Base-by-base conservation (phyloP, 108 stramenopile genomes). In the Discostella pseudostelligera region DNA sequence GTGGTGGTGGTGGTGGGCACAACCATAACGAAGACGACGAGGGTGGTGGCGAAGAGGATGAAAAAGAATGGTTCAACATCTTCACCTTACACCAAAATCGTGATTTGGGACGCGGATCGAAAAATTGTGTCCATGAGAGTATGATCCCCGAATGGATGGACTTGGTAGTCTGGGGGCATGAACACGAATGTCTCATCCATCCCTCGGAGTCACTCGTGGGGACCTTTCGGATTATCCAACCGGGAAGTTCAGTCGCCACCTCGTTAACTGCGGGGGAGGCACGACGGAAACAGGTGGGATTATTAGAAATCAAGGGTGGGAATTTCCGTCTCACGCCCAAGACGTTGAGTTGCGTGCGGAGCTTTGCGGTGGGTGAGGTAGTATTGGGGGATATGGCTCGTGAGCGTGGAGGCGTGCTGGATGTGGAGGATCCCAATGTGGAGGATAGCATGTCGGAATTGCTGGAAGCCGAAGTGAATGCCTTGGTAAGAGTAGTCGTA, bases 121-220 rank as follows among this genome's bases (percentile, higher is more conserved):
- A 99, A 76, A 96, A 96, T 50, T 98, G 96, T 66, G 82, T 98
- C 36, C 96, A 96, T 59, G 97, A 98, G 73, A 71, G 80, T 54
- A 96, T 97, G 96, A 97, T 99, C 12, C 99, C 99, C 0, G 95
- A 96, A 62, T 99, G 97, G 96, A 97, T 98, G 82, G 97, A 97
- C 69, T 76, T 97, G 32, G 95, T 82, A 35, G 77, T 96, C 25
- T 97, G 90, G 92, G 94, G 93, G 4, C 97, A 99, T 68, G 98
- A 98, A 83, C 98, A 99, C 76, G 97, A 97, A 69, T 96, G 92
- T 76, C 68, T 73, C 51, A 88, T 96, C 51, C 83, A 85, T 20
- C 86, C 94, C 8, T 62, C 74, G 35, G 95, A 97, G 66, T 90
- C 88, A 13, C 79, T 90, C 39, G 91, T 93, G 17, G 96, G 96